Percentiles rank a stretch among this genome's conserved stretches.
Evolutionary conservation across 805 yeast genomes (phyloP).

Genomic region (Candida palmyrensis): DNA sequence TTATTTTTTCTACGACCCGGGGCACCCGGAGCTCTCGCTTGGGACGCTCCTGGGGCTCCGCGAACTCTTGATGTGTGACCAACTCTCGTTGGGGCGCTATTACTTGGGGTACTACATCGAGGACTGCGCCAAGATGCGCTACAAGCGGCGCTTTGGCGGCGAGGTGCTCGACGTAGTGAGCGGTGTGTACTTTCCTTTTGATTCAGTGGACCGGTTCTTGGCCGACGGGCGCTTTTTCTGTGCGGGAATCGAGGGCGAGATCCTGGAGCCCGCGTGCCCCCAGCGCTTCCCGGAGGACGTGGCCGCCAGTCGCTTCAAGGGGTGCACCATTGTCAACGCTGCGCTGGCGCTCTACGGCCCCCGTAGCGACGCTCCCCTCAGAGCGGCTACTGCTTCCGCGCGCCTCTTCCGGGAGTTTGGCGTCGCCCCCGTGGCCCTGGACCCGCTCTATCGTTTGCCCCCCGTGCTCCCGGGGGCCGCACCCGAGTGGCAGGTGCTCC

Average conservation of each 20-base stretch:
- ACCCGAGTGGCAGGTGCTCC: constrained; percentile 17
- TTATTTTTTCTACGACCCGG: constrained; percentile 87
- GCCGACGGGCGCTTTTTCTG: no score
- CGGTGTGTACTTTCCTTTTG: constrained; percentile 37
- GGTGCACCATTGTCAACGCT: constrained; percentile 1
- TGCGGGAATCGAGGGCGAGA: no score
- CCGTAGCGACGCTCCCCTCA: no score
- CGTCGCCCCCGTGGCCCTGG: no score
- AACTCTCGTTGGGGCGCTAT: constrained; percentile 49
- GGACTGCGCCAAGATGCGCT: constrained; percentile 78
- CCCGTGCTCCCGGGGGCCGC: constrained; percentile 18
- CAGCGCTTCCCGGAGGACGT: no score
- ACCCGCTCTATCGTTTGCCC: no score
- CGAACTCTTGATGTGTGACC: constrained; percentile 54
- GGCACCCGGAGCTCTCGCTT: constrained; percentile 57
- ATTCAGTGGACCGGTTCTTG: constrained; percentile 16
- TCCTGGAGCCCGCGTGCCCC: no score
- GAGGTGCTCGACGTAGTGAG: constrained; percentile 56
- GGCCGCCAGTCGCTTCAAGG: no score
- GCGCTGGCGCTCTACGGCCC: background rate
- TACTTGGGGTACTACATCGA: constrained; percentile 78
- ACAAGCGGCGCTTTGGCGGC: constrained; percentile 76
- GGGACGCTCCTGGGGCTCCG: constrained; percentile 76
- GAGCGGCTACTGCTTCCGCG: no score
- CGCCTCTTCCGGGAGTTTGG: no score